A percentile compares a stretch with the other conserved stretches of the same genome.
These are phyloP conservation scores for Backusella parvicylindrica DNA, from an alignment of 192 early-diverging fungal genomes.

Conservation along the genomic window DNA sequence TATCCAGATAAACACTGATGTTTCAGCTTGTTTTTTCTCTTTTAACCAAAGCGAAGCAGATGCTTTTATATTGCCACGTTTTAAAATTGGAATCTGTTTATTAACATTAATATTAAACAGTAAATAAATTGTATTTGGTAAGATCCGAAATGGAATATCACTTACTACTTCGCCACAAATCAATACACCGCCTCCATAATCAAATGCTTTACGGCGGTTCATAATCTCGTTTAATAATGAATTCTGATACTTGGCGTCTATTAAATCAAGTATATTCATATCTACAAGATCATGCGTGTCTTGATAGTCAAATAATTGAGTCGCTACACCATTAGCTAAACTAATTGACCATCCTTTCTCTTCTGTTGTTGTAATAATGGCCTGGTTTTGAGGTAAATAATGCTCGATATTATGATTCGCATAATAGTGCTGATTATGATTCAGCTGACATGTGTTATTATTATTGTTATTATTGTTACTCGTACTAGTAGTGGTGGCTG, in stretches of 20 bases:
- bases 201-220: not conserved
- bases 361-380: conserved; percentile 54
- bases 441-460: not conserved
- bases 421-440: not conserved
- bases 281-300: not conserved
- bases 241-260: conserved; percentile 8
- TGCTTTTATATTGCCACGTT: conserved; percentile 46
- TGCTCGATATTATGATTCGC: not conserved
- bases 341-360: conserved; percentile 39
- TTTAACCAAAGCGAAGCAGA: conserved; percentile 63
- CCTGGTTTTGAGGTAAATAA: conserved; percentile 54
- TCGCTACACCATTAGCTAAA: conserved; percentile 51
- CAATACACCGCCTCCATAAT: conserved; percentile 16
- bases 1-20: conserved; percentile 57
- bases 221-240: not conserved
- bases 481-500: not conserved
- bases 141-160: not conserved
- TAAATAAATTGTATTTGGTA: not conserved
- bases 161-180: conserved; percentile 33
- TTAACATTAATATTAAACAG: not conserved
- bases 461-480: too few species aligned
- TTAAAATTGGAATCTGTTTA: conserved; percentile 50
- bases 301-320: not conserved
- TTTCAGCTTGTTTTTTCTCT: conserved; percentile 43
- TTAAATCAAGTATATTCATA: conserved; percentile 16